Percentiles rank a stretch among this genome's conserved stretches.
phyloP scores from a whole-genome alignment of 768 basidiomycete genomes.

The Multifurca ochricompacta region DNA sequence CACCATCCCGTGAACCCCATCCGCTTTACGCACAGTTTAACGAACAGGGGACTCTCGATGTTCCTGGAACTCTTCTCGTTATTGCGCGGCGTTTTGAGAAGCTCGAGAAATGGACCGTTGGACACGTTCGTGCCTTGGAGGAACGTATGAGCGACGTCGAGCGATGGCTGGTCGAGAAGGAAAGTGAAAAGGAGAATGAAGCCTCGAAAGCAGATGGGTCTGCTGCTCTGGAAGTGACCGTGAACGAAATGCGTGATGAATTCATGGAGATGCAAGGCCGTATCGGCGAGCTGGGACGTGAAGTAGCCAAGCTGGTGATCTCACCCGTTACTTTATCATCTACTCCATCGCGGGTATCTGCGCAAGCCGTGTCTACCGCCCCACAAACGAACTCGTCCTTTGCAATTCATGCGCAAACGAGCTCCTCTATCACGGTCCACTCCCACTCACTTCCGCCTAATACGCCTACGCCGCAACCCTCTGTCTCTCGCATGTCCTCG shows the following conservation, averaged over 20 bases:
- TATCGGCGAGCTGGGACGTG: constrained; percentile 65
- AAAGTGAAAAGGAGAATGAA: constrained; percentile 48
- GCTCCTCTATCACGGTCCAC: constrained; percentile 26
- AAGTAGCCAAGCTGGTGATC: constrained; percentile 67
- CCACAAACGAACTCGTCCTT: constrained; percentile 44
- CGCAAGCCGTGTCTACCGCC: constrained; percentile 35
- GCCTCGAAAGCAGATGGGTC: constrained; percentile 17
- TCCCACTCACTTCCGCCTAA: constrained; percentile 25
- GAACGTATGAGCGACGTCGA: constrained; percentile 92
- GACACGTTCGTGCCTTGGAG: constrained; percentile 82
- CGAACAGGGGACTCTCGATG: constrained; percentile 61
- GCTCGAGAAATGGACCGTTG: constrained; percentile 83
- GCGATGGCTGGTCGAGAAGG: constrained; percentile 80
- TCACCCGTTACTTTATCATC: constrained; percentile 46
- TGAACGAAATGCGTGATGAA: constrained; percentile 57
- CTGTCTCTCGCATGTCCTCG: constrained; percentile 11
- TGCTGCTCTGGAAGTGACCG: constrained; percentile 31
- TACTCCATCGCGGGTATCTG: constrained; percentile 41
- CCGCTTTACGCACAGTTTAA: constrained; percentile 76
- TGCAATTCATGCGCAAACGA: constrained; percentile 30
- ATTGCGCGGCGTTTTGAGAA: constrained; percentile 82
- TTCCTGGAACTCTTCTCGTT: constrained; percentile 63
- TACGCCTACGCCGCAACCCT: constrained; percentile 29
- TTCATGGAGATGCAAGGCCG: constrained; percentile 67
- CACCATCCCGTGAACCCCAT: constrained; percentile 50